Conservation (phyloP, 257 asterid genomes). For the Anisodus acutangulus region DNA sequence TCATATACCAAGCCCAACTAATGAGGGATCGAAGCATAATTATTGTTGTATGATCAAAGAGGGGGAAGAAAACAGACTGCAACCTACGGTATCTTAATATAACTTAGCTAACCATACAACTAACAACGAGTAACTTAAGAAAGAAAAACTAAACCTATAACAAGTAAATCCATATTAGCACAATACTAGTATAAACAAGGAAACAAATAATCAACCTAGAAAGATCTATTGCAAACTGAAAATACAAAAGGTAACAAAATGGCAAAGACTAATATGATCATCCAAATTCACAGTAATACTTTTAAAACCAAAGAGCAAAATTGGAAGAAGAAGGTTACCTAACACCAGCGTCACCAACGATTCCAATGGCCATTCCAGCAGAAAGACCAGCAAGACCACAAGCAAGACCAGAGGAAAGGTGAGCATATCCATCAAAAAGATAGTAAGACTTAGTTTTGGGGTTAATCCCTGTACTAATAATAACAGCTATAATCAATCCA, state of each 20-base stretch:
- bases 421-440: slow-evolving; percentile 39
- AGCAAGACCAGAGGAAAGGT: slow-evolving; percentile 40
- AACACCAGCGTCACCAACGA: slow-evolving; percentile 42
- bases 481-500: slow-evolving; percentile 40
- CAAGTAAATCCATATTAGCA: background rate
- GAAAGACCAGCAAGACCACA: slow-evolving; percentile 41
- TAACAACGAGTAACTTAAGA: background rate
- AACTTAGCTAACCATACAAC: background rate
- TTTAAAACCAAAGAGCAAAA: background rate
- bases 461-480: slow-evolving; percentile 40
- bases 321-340: slow-evolving; percentile 30
- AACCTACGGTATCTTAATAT: background rate
- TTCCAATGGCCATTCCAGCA: slow-evolving; percentile 40
- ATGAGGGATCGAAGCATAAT: background rate
- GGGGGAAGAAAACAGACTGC: background rate
- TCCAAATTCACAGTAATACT: background rate
- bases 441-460: slow-evolving; percentile 39
- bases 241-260: background rate
- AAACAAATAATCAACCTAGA: background rate
- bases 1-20: background rate
- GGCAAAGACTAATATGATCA: background rate
- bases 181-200: background rate
- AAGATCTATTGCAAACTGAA: background rate
- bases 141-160: background rate
- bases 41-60: background rate